Conservation (phyloP, 352 stramenopile genomes). For the Peronospora destructor region DNA sequence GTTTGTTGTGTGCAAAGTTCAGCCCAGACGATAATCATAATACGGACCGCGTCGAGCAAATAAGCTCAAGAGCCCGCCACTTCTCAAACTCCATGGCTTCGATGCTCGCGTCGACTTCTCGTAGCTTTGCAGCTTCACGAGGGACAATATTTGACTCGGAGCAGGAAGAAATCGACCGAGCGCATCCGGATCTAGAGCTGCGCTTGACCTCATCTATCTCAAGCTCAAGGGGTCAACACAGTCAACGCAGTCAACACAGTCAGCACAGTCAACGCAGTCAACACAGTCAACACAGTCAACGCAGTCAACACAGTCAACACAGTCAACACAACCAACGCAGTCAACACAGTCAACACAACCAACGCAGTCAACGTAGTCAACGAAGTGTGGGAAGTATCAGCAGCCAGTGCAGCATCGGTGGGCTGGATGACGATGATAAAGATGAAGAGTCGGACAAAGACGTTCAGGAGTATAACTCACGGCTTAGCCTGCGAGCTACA, state of each 20-base stretch:
- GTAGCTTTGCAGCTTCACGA: constrained; percentile 10
- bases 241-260: constrained; percentile 6
- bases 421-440: constrained; percentile 21
- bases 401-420: constrained; percentile 20
- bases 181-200: constrained; percentile 23
- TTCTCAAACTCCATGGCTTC: constrained; percentile 23
- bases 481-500: constrained; percentile 15
- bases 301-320: constrained; percentile 1
- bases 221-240: constrained; percentile 15
- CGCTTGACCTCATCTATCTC: constrained; percentile 20
- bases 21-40: constrained; percentile 20
- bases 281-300: no score
- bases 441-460: constrained; percentile 21
- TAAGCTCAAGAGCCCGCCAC: constrained; percentile 14
- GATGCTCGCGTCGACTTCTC: constrained; percentile 21
- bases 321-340: constrained; percentile 1
- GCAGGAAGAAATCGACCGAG: constrained; percentile 23
- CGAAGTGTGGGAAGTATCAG: constrained; percentile 20
- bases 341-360: no score
- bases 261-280: not conserved
- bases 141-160: constrained; percentile 19
- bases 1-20: constrained; percentile 60
- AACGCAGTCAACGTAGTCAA: not conserved
- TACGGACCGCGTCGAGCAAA: not conserved
- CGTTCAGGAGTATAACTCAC: constrained; percentile 12